Evolutionary conservation across 495 filamentous ascomycete species (phyloP), one percentile per base, ranked within the genome.

Genomic region (Penicillium tannophilum): DNA sequence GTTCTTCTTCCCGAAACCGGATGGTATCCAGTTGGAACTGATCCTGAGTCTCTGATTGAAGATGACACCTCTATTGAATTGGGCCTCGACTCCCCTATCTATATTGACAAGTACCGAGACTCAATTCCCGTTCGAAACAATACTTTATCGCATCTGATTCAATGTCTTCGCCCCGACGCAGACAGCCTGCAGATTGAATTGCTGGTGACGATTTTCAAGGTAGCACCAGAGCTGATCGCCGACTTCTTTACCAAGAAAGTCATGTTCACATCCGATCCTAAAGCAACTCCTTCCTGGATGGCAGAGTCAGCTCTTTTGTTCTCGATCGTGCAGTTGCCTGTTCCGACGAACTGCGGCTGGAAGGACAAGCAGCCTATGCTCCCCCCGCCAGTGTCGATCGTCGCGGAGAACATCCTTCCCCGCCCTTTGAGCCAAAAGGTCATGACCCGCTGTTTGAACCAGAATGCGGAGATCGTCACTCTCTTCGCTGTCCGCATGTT

Each of bases 251-350:
- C 84, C 50, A 86, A 83, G 66, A 91, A 88, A 69, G 87, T 86
- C 43, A 82, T 85, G 63, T 96, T 98, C 70, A 81, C 86, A 4
- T 90, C 95, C 50, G 95, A 97, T 26, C 93, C 94, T 0, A 98
- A 97, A 65, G 79, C 92, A 10, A 91, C 91, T 1, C 81, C 90
- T 0, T 93, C 93, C 4, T 99, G 94, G 94, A 88, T 98, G 63
- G 92, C 93, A 19, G 97, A 93, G 67, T 92, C 90, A 3, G 82
- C 91, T 0, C 90, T 98, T 54, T 73, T 99, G 6, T 93, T 94
- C 69, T 88, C 88, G 23, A 80, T 82, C 1, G 82, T 97, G 7
- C 81, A 88, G 54, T 69, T 96, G 23, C 87, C 88, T 12, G 76
- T 95, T 45, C 91, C 91, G 14, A 62, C 74, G 8, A 84, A 82